Evolutionary conservation across 257 asterid genomes (phyloP).

Genomic region (Hygrophila difformis): DNA sequence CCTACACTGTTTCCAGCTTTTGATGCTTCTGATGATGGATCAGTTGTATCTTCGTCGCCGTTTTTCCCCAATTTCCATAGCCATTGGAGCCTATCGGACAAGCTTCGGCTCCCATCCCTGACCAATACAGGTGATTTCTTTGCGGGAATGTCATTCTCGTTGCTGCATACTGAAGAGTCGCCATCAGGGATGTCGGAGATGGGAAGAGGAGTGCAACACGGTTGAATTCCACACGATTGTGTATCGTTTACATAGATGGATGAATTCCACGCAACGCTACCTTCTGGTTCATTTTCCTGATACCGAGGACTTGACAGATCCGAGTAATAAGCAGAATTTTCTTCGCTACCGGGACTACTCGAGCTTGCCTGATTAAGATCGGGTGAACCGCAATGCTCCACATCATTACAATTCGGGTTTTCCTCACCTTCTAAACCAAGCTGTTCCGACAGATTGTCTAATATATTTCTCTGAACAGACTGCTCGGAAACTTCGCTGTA

Average conservation of each 20-base stretch:
- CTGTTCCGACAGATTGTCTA: constrained; percentile 55
- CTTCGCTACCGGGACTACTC: constrained; percentile 34
- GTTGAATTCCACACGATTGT: constrained; percentile 19
- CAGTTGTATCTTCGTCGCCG: constrained; percentile 8
- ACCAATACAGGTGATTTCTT: constrained; percentile 2
- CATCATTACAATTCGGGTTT: constrained; percentile 36
- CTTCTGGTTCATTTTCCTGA: constrained; percentile 35
- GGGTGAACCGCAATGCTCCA: constrained; percentile 40
- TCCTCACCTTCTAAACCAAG: constrained; percentile 41
- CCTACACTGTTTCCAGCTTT: constrained; percentile 15
- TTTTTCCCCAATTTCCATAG: constrained; percentile 32
- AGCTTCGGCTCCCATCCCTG: constrained; percentile 10
- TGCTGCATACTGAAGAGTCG: constrained; percentile 16
- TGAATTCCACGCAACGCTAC: constrained; percentile 60
- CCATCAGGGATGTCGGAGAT: constrained; percentile 27
- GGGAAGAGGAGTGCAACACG: constrained; percentile 29
- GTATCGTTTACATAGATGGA: constrained; percentile 33
- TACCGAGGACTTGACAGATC: constrained; percentile 33
- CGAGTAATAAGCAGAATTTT: constrained; percentile 31
- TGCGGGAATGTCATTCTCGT: constrained; percentile 18
- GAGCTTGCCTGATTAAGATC: constrained; percentile 29
- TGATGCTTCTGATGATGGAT: constrained; percentile 15
- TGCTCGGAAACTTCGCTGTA: constrained; percentile 21
- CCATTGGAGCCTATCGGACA: constrained; percentile 34
- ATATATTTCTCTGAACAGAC: constrained; percentile 56